phyloP scores from a whole-genome alignment of 2,329 filamentous ascomycete species.

The Venturiaceae sp. region DNA sequence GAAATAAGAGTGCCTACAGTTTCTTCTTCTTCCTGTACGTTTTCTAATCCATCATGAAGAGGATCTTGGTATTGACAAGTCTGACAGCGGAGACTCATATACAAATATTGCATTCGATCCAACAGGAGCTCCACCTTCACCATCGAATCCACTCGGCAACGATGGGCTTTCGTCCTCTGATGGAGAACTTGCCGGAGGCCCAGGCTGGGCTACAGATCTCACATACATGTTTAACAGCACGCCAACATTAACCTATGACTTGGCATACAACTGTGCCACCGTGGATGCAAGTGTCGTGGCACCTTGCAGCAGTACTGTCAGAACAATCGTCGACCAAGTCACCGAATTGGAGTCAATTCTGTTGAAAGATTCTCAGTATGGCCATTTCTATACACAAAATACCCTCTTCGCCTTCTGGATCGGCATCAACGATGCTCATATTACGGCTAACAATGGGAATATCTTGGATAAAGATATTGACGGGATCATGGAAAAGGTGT shows the following conservation, averaged over 20 bases:
- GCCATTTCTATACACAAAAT: not conserved
- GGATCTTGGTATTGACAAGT: not conserved
- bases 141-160: not conserved
- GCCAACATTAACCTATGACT: not conserved
- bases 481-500: not conserved
- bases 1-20: not conserved
- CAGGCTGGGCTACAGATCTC: not conserved
- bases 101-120: not conserved
- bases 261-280: not conserved
- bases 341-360: not conserved
- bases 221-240: not conserved
- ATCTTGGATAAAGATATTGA: not conserved
- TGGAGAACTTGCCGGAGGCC: not conserved
- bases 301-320: not conserved
- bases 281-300: not conserved
- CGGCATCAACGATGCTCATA: not conserved
- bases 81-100: not conserved
- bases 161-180: not conserved
- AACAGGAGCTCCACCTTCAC: not conserved
- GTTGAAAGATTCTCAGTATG: not conserved
- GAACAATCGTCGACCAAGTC: not conserved
- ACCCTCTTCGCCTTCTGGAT: not conserved
- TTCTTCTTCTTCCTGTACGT: conserved; percentile 1
- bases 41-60: not conserved
- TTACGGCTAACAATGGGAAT: not conserved